Evolutionary conservation across 2,329 filamentous ascomycete species (phyloP).

Genomic region (Aspergillus vadensis): DNA sequence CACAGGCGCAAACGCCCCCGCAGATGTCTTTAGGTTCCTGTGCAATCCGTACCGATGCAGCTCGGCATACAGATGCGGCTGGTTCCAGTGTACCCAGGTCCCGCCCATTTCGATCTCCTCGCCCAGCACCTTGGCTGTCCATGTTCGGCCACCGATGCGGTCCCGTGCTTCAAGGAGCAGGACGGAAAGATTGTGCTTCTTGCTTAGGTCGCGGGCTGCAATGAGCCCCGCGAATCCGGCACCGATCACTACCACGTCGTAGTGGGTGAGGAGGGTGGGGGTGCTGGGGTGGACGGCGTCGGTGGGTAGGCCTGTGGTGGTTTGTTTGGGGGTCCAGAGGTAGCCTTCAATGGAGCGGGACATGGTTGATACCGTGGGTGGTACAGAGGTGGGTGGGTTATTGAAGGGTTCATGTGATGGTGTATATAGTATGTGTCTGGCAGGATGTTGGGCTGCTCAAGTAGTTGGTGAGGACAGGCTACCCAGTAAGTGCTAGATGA

Average conservation of each 20-base stretch:
- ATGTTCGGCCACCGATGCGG: slow-evolving; percentile 48
- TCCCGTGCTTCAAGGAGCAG: slow-evolving; percentile 44
- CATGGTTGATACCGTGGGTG: not conserved
- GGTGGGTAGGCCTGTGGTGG: slow-evolving; percentile 16
- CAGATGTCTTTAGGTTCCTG: slow-evolving; percentile 23
- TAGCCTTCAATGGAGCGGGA: slow-evolving; percentile 12
- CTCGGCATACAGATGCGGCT: slow-evolving; percentile 35
- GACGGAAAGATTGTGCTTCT: slow-evolving; percentile 19
- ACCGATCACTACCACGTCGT: slow-evolving; percentile 38
- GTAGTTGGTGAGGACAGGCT: not conserved
- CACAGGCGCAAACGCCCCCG: slow-evolving; percentile 14
- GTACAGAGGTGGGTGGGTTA: too few species aligned
- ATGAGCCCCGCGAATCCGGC: slow-evolving; percentile 37
- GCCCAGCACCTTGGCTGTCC: slow-evolving; percentile 39
- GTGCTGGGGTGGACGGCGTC: slow-evolving; percentile 6
- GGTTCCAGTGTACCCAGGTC: slow-evolving; percentile 44
- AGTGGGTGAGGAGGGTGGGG: slow-evolving; percentile 4
- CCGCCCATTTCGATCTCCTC: slow-evolving; percentile 47
- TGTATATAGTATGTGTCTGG: too few species aligned
- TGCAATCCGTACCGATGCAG: slow-evolving; percentile 28
- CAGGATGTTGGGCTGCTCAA: not conserved
- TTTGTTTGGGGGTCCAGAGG: slow-evolving; percentile 6
- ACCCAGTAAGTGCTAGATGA: too few species aligned
- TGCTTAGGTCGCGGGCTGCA: slow-evolving; percentile 34
- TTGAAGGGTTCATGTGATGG: too few species aligned